Base-by-base conservation (phyloP, 768 basidiomycete genomes). In the Neoboletus brunneissimus region DNA sequence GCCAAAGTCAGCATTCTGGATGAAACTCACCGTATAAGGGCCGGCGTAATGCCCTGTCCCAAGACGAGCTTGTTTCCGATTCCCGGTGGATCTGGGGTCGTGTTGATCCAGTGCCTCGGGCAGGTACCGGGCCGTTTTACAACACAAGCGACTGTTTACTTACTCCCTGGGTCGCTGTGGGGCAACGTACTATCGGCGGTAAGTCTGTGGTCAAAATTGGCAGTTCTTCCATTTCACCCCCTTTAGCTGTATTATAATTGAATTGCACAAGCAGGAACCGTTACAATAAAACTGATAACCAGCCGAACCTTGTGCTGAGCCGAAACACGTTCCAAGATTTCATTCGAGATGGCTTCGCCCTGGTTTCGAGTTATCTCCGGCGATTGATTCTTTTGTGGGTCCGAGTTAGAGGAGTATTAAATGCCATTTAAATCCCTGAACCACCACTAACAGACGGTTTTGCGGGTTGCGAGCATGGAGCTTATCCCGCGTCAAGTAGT, bases 21-120 rank as follows among this genome's bases (percentile, higher is more conserved):
- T 48, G 47, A 15, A n/a, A 25, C 25, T 6, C 32, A 27, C 35
- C 38, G 22, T 46, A 48, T 35, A 48, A 13, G 37, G 51, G 51
- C 22, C 29, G 25, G 42, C 23, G 41, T 35, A 54, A 29, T 15
- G 32, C 8, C n/a, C n/a, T 29, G 29, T 35, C 37, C 25, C 27
- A 56, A 35, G 42, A 25, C 12, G 23, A 51, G 46, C 27, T 25
- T 15, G 13, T 44, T 45, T 31, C 16, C 32, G 32, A 16, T 43
- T 48, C 22, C 13, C n/a, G 25, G 34, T 22, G 44, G 44, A 61
- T 60, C 38, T 54, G 41, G 53, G 48, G 42, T 60, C 31, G 20
- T 37, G 32, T 35, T 20, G 41, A 48, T 23, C 48, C 42, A 38
- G n/a, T 55, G 40, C 23, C 35, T 29, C 22, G 34, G 48, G 35